phyloP scores from a whole-genome alignment of 2,329 filamentous ascomycete genomes.

The Drechslerella dactyloides region DNA sequence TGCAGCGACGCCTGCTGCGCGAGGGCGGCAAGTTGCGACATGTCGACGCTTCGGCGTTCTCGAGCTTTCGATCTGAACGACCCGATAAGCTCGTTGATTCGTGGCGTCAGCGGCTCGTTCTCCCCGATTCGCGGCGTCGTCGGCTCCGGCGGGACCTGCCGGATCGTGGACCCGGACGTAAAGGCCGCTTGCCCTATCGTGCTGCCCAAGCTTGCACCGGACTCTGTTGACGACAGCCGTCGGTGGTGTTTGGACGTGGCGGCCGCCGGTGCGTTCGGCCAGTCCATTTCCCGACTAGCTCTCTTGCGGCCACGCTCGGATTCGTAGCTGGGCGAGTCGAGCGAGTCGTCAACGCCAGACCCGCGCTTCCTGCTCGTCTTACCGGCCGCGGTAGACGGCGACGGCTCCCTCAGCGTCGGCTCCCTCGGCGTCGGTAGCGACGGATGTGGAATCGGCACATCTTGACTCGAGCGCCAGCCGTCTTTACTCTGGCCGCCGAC shows the following conservation, averaged over 20 bases:
- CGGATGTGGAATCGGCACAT: slow-evolving; percentile 23
- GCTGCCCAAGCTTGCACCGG: slow-evolving; percentile 18
- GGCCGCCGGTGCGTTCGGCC: slow-evolving; percentile 20
- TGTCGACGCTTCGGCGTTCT: slow-evolving; percentile 43
- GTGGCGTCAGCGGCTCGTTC: slow-evolving; percentile 26
- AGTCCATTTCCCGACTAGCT: slow-evolving; percentile 45
- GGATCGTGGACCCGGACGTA: slow-evolving; percentile 27
- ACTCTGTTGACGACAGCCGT: slow-evolving; percentile 26
- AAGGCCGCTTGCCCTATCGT: slow-evolving; percentile 19
- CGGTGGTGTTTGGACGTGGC: slow-evolving; percentile 29
- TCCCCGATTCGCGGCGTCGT: slow-evolving; percentile 5
- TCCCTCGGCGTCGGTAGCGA: slow-evolving; percentile 27
- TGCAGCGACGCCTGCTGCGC: slow-evolving; percentile 43
- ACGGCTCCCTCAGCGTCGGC: too few relatives aligned
- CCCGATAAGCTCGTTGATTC: slow-evolving; percentile 39
- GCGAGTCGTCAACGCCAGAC: slow-evolving; percentile 30
- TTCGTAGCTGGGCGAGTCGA: slow-evolving; percentile 21
- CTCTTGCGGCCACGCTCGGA: slow-evolving; percentile 46
- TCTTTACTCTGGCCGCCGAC: slow-evolving; percentile 22
- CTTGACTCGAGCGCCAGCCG: slow-evolving; percentile 20
- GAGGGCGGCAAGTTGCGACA: slow-evolving; percentile 43
- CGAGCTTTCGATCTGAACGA: slow-evolving; percentile 41
- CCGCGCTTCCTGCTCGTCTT: slow-evolving; percentile 44
- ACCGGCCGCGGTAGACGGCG: slow-evolving; percentile 19
- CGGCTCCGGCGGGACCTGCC: slow-evolving; percentile 29